Conservation (phyloP, 768 basidiomycete genomes). For the Amanita rubescens region DNA sequence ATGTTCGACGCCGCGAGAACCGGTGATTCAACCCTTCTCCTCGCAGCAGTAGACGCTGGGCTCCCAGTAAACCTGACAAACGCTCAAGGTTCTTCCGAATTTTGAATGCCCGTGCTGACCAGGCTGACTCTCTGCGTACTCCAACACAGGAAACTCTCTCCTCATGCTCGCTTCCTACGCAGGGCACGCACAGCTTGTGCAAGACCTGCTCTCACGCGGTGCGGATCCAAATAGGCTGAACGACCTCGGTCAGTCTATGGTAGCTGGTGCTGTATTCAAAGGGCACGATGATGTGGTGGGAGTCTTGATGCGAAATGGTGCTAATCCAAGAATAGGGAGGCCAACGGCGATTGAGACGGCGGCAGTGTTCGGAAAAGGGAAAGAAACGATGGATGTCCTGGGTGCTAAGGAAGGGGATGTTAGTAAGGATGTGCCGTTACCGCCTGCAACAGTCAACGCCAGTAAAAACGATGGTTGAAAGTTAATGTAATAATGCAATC, state of each 20-base stretch:
- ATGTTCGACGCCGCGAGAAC: conserved; percentile 71
- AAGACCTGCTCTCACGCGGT: conserved; percentile 44
- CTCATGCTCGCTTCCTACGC: conserved; percentile 75
- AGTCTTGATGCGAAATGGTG: conserved; percentile 44
- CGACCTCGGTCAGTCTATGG: conserved; percentile 63
- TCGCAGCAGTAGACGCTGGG: conserved; percentile 56
- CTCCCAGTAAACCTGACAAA: conserved; percentile 70
- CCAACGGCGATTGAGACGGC: conserved; percentile 67
- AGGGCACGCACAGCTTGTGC: conserved; percentile 50
- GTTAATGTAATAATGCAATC: too few species aligned
- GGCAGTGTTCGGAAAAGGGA: conserved; percentile 55
- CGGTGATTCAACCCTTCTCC: conserved; percentile 44
- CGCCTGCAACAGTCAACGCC: background rate
- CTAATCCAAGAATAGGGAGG: conserved; percentile 57
- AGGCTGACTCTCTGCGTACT: too few species aligned
- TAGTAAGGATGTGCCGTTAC: conserved; percentile 25
- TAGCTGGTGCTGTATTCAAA: conserved; percentile 78
- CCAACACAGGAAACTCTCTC: conserved; percentile 70
- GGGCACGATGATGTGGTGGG: conserved; percentile 54
- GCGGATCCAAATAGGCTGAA: conserved; percentile 67
- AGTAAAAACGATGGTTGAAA: too few species aligned
- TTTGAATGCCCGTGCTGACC: too few species aligned
- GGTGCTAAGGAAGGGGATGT: conserved; percentile 55
- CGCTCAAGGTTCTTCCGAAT: conserved; percentile 65
- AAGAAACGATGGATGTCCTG: conserved; percentile 42